A percentile compares a stretch with the other conserved stretches of the same genome.
Conservation (phyloP, 1,284 basidiomycete genomes). For the Gymnopus androsaceus region DNA sequence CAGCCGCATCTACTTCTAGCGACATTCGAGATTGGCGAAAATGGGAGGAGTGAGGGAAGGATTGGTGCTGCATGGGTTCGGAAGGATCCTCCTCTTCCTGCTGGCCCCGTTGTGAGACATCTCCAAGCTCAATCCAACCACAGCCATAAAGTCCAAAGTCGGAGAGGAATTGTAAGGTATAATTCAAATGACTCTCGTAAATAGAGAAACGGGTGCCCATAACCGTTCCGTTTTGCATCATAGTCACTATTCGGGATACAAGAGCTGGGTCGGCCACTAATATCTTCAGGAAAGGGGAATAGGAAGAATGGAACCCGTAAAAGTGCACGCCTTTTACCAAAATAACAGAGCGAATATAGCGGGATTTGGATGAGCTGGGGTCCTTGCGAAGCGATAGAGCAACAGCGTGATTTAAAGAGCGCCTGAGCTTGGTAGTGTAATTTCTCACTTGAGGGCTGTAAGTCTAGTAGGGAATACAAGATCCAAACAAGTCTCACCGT, state of each 20-base stretch:
- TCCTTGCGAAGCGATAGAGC: slow-evolving; percentile 71
- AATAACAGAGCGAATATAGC: slow-evolving; percentile 71
- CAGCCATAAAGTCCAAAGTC: slow-evolving; percentile 97
- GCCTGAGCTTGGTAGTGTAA: slow-evolving; percentile 67
- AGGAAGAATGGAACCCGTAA: slow-evolving; percentile 91
- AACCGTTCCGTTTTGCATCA: slow-evolving; percentile 80
- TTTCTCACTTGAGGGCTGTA: slow-evolving; percentile 52
- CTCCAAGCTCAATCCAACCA: slow-evolving; percentile 77
- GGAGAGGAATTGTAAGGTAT: slow-evolving; percentile 90
- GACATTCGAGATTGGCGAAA: slow-evolving; percentile 71
- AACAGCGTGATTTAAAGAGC: slow-evolving; percentile 79
- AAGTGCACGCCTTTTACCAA: slow-evolving; percentile 95
- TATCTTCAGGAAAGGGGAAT: slow-evolving; percentile 90
- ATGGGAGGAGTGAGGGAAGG: slow-evolving; percentile 52
- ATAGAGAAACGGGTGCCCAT: slow-evolving; percentile 77
- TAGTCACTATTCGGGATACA: slow-evolving; percentile 69
- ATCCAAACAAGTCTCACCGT: slow-evolving; percentile 37
- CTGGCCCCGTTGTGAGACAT: slow-evolving; percentile 57
- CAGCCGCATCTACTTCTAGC: slow-evolving; percentile 84
- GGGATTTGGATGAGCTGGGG: slow-evolving; percentile 54
- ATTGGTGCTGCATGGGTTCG: slow-evolving; percentile 16
- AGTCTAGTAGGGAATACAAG: not conserved
- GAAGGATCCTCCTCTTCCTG: slow-evolving; percentile 33
- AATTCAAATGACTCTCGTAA: slow-evolving; percentile 91
- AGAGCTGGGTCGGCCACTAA: slow-evolving; percentile 73